A percentile compares a stretch with the other conserved stretches of the same genome.
Conservation (phyloP, 2,329 filamentous ascomycete species). For the Cordyceps fumosorosea region DNA sequence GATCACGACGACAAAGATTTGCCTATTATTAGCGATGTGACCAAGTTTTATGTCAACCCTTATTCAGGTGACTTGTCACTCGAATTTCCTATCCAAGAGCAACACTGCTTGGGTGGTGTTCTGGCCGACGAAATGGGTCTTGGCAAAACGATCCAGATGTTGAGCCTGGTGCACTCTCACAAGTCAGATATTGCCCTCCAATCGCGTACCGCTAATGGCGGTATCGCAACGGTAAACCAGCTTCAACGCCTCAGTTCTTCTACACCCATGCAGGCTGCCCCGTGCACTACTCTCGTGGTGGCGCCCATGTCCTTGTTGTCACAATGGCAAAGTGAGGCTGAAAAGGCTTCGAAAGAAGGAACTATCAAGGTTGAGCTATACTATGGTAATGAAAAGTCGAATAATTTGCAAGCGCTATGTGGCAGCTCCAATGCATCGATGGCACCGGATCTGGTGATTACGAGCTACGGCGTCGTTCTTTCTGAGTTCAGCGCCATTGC, state of each 20-base stretch:
- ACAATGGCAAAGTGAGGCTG: constrained; percentile 93
- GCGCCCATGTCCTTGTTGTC: constrained; percentile 94
- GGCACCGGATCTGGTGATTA: constrained; percentile 87
- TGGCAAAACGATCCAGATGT: constrained; percentile 98
- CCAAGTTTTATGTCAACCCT: constrained; percentile 88
- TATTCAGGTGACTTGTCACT: constrained; percentile 92
- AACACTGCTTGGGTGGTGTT: constrained; percentile 88
- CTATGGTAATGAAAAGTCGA: constrained; percentile 79
- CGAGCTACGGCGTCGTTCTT: constrained; percentile 85
- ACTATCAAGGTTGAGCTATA: constrained; percentile 83
- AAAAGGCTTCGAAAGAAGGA: constrained; percentile 80
- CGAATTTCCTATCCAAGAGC: constrained; percentile 87
- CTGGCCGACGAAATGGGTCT: constrained; percentile 96
- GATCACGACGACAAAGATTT: constrained; percentile 80
- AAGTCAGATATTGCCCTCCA: constrained; percentile 48
- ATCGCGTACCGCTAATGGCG: constrained; percentile 25
- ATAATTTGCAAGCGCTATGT: constrained; percentile 73
- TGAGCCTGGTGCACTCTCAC: constrained; percentile 85
- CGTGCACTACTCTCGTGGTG: constrained; percentile 88
- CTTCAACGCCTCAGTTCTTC: constrained; percentile 57
- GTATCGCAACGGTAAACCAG: constrained; percentile 44
- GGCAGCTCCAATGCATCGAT: constrained; percentile 63
- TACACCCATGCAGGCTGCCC: constrained; percentile 57
- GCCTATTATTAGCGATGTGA: constrained; percentile 55
- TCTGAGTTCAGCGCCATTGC: constrained; percentile 75